Evolutionary conservation across 2,329 filamentous ascomycete genomes (phyloP), one percentile per base, ranked within the genome.

Genomic region (Atkinsonella texensis): DNA sequence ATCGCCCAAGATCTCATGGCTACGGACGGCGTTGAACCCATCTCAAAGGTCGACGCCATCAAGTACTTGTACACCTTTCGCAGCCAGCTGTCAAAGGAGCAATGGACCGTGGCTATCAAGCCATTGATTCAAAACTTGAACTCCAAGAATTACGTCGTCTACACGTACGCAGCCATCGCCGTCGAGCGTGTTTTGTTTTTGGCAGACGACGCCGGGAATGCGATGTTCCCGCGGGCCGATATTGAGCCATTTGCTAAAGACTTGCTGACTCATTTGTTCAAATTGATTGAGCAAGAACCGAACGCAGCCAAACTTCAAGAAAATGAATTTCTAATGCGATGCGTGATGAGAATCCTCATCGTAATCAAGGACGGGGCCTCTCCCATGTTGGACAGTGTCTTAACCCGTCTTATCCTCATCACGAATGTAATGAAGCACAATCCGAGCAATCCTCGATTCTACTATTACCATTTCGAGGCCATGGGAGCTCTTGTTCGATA

Each of bases 261-360:
- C 59, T 79, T 98, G 2, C 74, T 97, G 18, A 79, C 88, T 50
- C 91, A 97, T 63, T 75, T 98, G 12, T 97, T 98, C 75, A 84
- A 84, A 57, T 76, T 98, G 49, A 89, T 98, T 57, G 87, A 94
- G 64, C 88, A 86, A 64, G 85, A 95, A 60, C 75, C 77, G 4
- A 84, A 86, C 11, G 85, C 94, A 1, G 82, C 91, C 57, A 98
- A 97, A 74, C 83, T 98, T 55, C 93, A 98, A 64, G 93, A 98
- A 69, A 98, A 98, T 64, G 93, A 98, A 65, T 98, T 97, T 67
- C 68, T 98, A 63, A 97, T 98, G 90, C 87, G 89, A 61, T 98
- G 93, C 62, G 89, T 96, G 52, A 98, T 98, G 93, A 82, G 93
- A 60, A 91, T 98, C 12, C 75, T 98, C 54, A 89, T 98, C 57